Evolutionary conservation across 1,284 basidiomycete genomes (phyloP), one percentile per base, ranked within the genome.

Genomic region (Ceratobasidium sp.): DNA sequence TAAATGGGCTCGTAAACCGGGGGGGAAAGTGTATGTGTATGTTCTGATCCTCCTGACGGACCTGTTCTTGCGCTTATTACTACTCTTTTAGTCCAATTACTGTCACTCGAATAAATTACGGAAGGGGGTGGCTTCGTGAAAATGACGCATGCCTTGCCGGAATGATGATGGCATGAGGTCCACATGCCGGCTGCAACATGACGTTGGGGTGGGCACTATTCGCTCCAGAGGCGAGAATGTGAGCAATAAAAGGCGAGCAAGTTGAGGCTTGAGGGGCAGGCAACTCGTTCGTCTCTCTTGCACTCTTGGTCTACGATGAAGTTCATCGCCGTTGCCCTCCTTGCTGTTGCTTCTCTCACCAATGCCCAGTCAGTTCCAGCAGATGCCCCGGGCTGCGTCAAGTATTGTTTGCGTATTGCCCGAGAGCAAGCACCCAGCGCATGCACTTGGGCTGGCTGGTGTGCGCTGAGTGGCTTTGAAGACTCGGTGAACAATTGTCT

Each of bases 401-500:
- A 66, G 50, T 66, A 66, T 39, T 66, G 60, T 27, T n/a, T 66
- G 16, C 60, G 60, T 33, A 66, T 66, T 21, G 49, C 60, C 30
- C 60, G 60, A 19, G 60, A 66, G 60, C 49, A 66, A 14, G 11
- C 21, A 21, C 50, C 50, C 6, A 16, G 33, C n/a, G 27, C 49
- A 52, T 66, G 60, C 52, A 66, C 49, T 16, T 66, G 60, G 60
- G 60, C 60, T 16, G 60, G 60, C 14, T 66, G 60, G 60, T 66
- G 60, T 41, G 52, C 52, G 11, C 11, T 39, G 1, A 16, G 2
- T 16, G 60, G 30, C 41, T 66, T 66, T 50, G 50, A 66, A 50
- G 52, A 54, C 21, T 66, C 60, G 6, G 60, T 66, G 16, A 29
- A n/a, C 21, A 66, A 66, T 33, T 66, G 60, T 39, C 41, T 53